Base-by-base conservation (phyloP, 2,329 filamentous ascomycete genomes). In the Escovopsis sp. region DNA sequence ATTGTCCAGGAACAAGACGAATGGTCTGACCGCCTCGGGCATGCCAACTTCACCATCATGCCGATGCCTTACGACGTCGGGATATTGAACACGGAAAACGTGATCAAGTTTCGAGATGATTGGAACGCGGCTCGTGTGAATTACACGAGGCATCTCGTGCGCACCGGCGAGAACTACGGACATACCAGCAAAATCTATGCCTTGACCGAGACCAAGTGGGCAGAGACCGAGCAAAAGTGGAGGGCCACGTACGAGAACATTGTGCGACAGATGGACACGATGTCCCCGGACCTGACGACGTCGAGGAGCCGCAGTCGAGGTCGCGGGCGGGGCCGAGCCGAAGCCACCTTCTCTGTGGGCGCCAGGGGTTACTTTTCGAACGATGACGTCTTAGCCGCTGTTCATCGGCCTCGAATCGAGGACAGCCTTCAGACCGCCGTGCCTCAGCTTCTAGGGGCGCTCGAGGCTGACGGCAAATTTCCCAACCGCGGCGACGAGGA, bases 21-120 rank as follows among this genome's bases (percentile, higher is more conserved):
- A 45, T 94, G 88, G 88, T 79, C 83, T 1, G 73, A 79, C 49
- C 76, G 75, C 38, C 72, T 96, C 12, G 88, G 88, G 19, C 87
- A 96, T 53, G 87, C 87, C 43, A 94, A 96, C 61, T 94, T 92
- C 54, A 87, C 73, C 47, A 92, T 96, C 46, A 62, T 72, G 16
- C 87, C 87, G 0, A 72, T 78, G 52, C 88, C 87, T 0, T 94
- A 94, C 50, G 57, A 72, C 8, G 79, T 84, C 0, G 68, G 75
- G 13, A 51, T 52, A 3, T 72, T 72, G 42, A 74, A 79, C 43
- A 50, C 76, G 9, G 65, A 70, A 4, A 53, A 63, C 1, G 56
- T 73, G 18, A 69, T 69, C 25, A 69, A 75, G 49, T 66, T 94
- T 34, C 75, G 80, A 35, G 66, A 72, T 6, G 80, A 92, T 49